A percentile compares a stretch with the other conserved stretches of the same genome.
Conservation (phyloP, 805 yeast genomes). For the Komagataella pastoris region DNA sequence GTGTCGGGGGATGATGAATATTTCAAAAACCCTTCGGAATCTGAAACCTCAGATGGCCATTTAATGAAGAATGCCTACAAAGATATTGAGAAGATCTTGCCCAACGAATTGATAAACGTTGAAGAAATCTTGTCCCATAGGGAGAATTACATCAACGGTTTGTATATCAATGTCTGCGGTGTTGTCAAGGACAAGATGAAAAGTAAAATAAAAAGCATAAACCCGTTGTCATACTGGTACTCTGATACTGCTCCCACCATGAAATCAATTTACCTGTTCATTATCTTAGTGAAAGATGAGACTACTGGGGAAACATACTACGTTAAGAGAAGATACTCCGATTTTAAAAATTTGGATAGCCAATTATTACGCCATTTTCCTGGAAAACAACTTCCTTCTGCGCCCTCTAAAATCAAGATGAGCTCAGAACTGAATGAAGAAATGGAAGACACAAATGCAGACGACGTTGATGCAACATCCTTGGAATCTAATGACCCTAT, state of each 20-base stretch:
- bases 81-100: conserved; percentile 18
- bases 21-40: conserved; percentile 11
- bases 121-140: conserved; percentile 13
- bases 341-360: conserved; percentile 47
- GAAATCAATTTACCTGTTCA: conserved; percentile 25
- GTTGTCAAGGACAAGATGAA: conserved; percentile 28
- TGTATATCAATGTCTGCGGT: conserved; percentile 55
- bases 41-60: background rate
- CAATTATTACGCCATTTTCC: conserved; percentile 47
- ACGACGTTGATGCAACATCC: background rate
- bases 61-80: conserved; percentile 20
- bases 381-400: conserved; percentile 38
- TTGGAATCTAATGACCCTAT: background rate
- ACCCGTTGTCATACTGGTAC: background rate
- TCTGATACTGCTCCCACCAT: background rate
- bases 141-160: conserved; percentile 35
- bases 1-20: conserved; percentile 45
- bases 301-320: conserved; percentile 23
- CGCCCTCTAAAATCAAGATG: conserved; percentile 18
- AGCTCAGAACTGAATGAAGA: conserved; percentile 8
- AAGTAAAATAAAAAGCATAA: conserved; percentile 4
- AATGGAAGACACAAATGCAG: conserved; percentile 3
- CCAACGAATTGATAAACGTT: conserved; percentile 5
- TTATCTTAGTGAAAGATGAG: conserved; percentile 29
- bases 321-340: conserved; percentile 51